phyloP scores from a whole-genome alignment of 192 early-diverging fungal species.

The Backusella sp. region DNA sequence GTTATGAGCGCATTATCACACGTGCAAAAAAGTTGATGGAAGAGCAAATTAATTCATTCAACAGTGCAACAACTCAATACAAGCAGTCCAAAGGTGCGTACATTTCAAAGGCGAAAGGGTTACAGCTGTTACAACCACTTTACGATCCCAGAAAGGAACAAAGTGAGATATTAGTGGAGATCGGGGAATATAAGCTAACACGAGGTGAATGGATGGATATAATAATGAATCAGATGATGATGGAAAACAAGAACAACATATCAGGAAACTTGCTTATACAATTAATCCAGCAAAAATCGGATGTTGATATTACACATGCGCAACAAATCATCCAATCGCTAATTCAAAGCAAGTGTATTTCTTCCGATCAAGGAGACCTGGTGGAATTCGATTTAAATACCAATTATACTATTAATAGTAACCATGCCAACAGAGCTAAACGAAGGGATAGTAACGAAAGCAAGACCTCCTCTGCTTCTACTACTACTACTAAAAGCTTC shows the following conservation, averaged over 20 bases:
- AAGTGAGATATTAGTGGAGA: neutral
- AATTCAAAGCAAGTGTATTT: neutral
- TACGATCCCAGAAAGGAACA: neutral
- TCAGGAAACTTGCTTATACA: neutral
- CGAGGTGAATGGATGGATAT: constrained; percentile 1
- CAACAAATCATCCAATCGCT: neutral
- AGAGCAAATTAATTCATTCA: constrained; percentile 13
- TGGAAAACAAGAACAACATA: neutral
- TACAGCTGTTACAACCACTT: neutral
- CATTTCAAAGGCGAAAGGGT: neutral
- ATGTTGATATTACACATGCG: neutral
- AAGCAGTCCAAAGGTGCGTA: neutral
- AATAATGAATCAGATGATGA: neutral
- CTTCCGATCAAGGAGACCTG: neutral
- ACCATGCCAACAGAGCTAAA: neutral
- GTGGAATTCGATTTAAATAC: neutral
- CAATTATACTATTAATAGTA: neutral
- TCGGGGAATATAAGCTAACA: neutral
- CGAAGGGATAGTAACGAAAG: neutral
- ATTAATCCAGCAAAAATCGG: neutral
- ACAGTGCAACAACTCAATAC: neutral
- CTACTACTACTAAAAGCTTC: neutral
- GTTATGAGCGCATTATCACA: constrained; percentile 19
- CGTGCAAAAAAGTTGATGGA: constrained; percentile 9
- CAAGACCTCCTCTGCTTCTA: neutral